Percentiles rank a stretch among this genome's conserved stretches.
phyloP scores from a whole-genome alignment of 192 early-diverging fungal species.

The Chytriomyces confervae region DNA sequence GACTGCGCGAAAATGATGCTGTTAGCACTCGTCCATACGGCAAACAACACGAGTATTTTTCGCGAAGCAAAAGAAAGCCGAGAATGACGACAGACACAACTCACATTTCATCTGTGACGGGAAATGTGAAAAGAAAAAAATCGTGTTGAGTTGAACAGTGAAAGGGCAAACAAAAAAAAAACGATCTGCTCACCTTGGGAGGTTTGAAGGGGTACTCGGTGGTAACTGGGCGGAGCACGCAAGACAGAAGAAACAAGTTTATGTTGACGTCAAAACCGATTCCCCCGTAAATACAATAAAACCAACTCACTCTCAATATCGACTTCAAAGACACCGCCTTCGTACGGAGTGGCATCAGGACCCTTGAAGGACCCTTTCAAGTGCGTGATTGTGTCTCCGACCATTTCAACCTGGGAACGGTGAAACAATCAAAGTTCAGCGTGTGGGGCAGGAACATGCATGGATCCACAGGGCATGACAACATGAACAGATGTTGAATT shows the following conservation, averaged over 20 bases:
- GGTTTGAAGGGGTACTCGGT: conserved; percentile 54
- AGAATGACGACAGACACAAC: not conserved
- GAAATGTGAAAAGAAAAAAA: conserved; percentile 15
- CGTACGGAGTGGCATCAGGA: conserved; percentile 57
- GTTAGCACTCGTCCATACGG: no score
- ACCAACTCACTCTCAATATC: conserved; percentile 33
- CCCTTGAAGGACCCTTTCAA: conserved; percentile 55
- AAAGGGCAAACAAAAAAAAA: not conserved
- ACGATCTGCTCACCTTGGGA: conserved; percentile 42
- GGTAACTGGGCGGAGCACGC: conserved; percentile 46
- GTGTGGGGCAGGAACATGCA: not conserved
- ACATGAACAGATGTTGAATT: not conserved
- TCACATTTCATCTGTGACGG: conserved; percentile 47
- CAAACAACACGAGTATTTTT: no score
- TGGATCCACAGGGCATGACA: not conserved
- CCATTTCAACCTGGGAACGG: conserved; percentile 32
- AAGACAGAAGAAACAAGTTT: not conserved
- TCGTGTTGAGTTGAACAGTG: not conserved
- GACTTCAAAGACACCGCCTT: conserved; percentile 40
- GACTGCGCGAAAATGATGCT: conserved; percentile 18
- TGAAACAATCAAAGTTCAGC: no score
- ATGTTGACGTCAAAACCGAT: not conserved
- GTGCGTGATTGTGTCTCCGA: conserved; percentile 39
- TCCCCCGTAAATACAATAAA: not conserved
- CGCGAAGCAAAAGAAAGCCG: not conserved